These are phyloP conservation scores for Scutellaria minor DNA, from an alignment of 257 asterid genomes.

Conservation along the genomic window DNA sequence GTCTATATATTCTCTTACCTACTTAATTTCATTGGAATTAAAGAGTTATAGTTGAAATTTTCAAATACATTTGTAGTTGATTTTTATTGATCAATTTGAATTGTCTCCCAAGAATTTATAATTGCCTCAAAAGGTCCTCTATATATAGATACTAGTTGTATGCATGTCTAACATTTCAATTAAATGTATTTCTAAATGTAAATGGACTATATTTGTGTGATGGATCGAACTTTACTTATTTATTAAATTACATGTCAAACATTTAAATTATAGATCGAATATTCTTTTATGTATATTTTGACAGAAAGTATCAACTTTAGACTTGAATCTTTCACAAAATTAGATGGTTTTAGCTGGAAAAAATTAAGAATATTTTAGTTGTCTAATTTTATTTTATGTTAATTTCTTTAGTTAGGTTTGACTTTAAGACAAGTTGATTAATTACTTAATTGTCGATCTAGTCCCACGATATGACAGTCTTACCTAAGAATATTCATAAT, in stretches of 20 bases:
- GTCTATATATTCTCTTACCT: too few relatives aligned
- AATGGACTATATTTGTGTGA: not conserved
- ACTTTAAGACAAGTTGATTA: conserved; percentile 12
- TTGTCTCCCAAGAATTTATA: too few relatives aligned
- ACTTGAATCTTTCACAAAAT: conserved; percentile 33
- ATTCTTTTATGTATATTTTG: conserved; percentile 1
- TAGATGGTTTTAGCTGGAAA: conserved; percentile 10
- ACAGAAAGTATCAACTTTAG: conserved; percentile 11
- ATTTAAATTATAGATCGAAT: not conserved
- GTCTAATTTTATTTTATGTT: not conserved
- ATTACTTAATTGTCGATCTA: not conserved
- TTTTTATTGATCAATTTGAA: too few relatives aligned
- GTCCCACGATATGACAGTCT: not conserved
- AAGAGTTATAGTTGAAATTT: too few relatives aligned
- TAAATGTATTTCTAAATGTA: too few relatives aligned
- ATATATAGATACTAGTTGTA: too few relatives aligned
- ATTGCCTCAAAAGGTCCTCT: too few relatives aligned
- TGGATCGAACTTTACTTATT: not conserved
- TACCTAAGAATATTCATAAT: not conserved
- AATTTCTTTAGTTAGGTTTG: conserved; percentile 24
- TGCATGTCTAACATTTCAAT: too few relatives aligned
- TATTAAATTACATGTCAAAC: not conserved
- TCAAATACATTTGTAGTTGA: too few relatives aligned
- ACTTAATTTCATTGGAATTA: too few relatives aligned
- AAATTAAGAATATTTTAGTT: not conserved